These are phyloP conservation scores for Paxillus involutus DNA, from an alignment of 768 basidiomycete species.

Conservation along the genomic window DNA sequence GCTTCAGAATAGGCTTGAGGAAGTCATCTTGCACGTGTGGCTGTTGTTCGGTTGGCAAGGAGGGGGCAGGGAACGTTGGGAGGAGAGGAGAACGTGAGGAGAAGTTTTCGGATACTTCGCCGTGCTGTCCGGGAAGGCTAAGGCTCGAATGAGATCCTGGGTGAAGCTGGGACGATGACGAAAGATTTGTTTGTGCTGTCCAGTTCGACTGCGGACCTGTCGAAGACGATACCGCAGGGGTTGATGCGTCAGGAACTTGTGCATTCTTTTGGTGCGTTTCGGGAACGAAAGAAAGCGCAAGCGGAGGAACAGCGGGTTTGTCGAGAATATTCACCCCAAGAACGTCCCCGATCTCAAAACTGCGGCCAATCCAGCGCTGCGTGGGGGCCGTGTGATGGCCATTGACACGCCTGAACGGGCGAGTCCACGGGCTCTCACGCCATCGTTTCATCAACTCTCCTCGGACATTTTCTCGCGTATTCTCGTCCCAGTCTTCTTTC, in stretches of 20 bases:
- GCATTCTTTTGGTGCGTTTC: slow-evolving; percentile 2
- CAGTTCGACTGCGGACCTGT: slow-evolving; percentile 20
- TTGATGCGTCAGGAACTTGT: slow-evolving; percentile 14
- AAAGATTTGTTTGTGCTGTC: slow-evolving; percentile 19
- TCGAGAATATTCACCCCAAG: slow-evolving; percentile 65
- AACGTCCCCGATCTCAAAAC: slow-evolving; percentile 78
- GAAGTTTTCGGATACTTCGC: slow-evolving; percentile 8
- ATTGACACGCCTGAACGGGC: slow-evolving; percentile 34
- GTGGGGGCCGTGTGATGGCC: slow-evolving; percentile 2
- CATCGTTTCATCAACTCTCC: slow-evolving; percentile 62
- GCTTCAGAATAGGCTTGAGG: slow-evolving; percentile 28
- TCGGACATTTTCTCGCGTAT: slow-evolving; percentile 46
- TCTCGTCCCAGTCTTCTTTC: slow-evolving; percentile 65
- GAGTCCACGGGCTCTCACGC: slow-evolving; percentile 68
- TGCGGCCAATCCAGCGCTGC: slow-evolving; percentile 65
- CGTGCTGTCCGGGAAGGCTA: slow-evolving; percentile 14
- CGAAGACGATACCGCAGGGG: slow-evolving; percentile 18
- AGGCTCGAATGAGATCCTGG: slow-evolving; percentile 12
- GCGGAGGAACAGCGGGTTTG: slow-evolving; percentile 7
- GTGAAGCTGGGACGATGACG: slow-evolving; percentile 7
- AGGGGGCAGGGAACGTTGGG: slow-evolving; percentile 2
- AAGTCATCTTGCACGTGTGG: slow-evolving; percentile 6
- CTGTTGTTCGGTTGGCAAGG: background rate
- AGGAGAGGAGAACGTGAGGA: slow-evolving; percentile 28
- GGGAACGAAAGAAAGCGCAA: background rate